A percentile compares a stretch with the other conserved stretches of the same genome.
These are phyloP conservation scores for Magnusiomyces suaveolens DNA, from an alignment of 1,139 yeast species.

Conservation along the genomic window DNA sequence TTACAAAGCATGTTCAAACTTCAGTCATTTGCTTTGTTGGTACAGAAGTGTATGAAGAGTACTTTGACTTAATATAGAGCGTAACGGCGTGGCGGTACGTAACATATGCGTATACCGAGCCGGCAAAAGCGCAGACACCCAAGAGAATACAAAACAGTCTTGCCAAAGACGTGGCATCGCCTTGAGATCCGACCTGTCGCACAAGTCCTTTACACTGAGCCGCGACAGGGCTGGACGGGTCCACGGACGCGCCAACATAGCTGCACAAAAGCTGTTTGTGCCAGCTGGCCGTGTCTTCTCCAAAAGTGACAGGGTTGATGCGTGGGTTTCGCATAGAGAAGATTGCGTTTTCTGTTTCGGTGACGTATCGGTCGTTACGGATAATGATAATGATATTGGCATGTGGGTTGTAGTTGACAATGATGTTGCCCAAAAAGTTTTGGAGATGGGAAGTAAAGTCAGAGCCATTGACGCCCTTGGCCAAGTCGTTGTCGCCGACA, in stretches of 20 bases:
- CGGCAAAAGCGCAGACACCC: not conserved
- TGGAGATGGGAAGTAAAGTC: conserved; percentile 12
- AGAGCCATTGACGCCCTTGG: conserved; percentile 7
- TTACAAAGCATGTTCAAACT: not conserved
- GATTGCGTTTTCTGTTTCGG: conserved; percentile 16
- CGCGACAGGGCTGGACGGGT: conserved; percentile 8
- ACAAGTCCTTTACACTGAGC: conserved; percentile 8
- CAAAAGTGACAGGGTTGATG: conserved; percentile 13
- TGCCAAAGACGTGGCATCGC: not conserved
- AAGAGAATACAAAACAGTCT: not conserved
- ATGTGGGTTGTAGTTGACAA: conserved; percentile 10
- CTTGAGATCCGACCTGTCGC: not conserved
- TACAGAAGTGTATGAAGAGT: not conserved
- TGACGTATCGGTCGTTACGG: conserved; percentile 11
- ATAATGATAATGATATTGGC: conserved; percentile 12
- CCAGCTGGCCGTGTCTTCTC: conserved; percentile 12
- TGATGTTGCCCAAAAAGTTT: conserved; percentile 11
- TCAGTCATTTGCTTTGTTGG: not conserved
- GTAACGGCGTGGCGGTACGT: not conserved
- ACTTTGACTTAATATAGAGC: not conserved
- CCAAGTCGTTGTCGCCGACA: conserved; percentile 15
- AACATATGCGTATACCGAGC: not conserved
- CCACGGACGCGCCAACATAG: conserved; percentile 12
- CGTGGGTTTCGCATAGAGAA: conserved; percentile 11
- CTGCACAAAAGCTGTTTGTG: conserved; percentile 14